Evolutionary conservation across 805 yeast species (phyloP).

Genomic region (Komagataella populi): DNA sequence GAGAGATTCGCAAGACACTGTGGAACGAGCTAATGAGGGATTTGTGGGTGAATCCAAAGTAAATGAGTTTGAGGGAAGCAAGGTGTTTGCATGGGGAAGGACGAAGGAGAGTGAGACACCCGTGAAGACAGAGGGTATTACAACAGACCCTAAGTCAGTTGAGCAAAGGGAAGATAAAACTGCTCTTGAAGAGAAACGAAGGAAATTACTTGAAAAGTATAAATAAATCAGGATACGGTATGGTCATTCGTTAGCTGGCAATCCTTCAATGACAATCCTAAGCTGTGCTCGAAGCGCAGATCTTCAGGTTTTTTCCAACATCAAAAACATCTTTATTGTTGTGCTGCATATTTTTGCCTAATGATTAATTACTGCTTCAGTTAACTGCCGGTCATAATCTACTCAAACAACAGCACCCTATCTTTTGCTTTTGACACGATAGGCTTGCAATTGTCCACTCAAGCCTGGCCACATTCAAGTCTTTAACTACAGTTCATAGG

Average conservation of each 20-base stretch:
- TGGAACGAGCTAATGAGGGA: slow-evolving; percentile 1
- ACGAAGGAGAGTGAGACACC: slow-evolving; percentile 6
- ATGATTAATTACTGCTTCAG: too few species aligned
- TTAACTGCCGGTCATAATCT: too few species aligned
- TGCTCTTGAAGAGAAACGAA: slow-evolving; percentile 15
- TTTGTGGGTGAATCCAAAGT: slow-evolving; percentile 6
- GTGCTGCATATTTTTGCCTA: too few species aligned
- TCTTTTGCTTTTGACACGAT: too few species aligned
- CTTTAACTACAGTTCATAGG: background rate
- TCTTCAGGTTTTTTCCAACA: too few species aligned
- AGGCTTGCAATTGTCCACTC: too few species aligned
- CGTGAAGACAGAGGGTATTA: background rate
- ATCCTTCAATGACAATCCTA: too few species aligned
- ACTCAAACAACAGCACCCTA: too few species aligned
- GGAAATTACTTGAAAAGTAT: slow-evolving; percentile 22
- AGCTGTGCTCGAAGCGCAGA: too few species aligned
- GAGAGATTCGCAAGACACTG: background rate
- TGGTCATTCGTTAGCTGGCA: too few species aligned
- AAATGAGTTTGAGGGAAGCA: slow-evolving; percentile 30
- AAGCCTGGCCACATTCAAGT: too few species aligned
- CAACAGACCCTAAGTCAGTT: background rate
- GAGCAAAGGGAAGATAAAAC: background rate
- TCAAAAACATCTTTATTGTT: too few species aligned
- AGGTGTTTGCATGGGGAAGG: slow-evolving; percentile 25
- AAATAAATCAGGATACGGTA: background rate